Conservation (phyloP, 495 filamentous ascomycete genomes). For the Friedmanniomyces simplex region DNA sequence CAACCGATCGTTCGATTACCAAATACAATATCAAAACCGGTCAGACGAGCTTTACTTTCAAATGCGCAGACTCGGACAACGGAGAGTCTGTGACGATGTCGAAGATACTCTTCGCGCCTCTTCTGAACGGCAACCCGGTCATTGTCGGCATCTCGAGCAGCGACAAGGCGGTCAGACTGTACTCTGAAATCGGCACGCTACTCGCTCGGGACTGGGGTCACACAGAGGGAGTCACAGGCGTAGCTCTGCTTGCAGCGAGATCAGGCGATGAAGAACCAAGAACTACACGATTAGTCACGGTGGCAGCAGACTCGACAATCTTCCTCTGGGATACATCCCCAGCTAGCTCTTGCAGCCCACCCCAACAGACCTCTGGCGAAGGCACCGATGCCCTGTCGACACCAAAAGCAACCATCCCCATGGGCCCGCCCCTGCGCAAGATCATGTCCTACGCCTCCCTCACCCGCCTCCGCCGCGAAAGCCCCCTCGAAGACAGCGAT, state of each 20-base stretch:
- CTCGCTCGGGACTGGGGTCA: conserved; percentile 88
- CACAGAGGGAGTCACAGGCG: conserved; percentile 78
- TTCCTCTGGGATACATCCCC: conserved; percentile 30
- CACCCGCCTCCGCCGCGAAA: conserved; percentile 26
- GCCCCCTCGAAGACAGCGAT: conserved; percentile 20
- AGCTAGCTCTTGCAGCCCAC: neutral
- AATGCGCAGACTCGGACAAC: conserved; percentile 64
- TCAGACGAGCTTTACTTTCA: conserved; percentile 61
- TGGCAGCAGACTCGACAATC: conserved; percentile 34
- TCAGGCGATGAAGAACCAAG: conserved; percentile 4
- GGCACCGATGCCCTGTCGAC: neutral
- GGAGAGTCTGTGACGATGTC: conserved; percentile 75
- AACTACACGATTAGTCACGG: conserved; percentile 25
- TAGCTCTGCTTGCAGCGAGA: conserved; percentile 45
- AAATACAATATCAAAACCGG: conserved; percentile 67
- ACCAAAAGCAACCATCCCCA: neutral
- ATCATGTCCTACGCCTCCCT: conserved; percentile 33
- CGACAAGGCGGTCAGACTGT: conserved; percentile 87
- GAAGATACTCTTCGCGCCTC: conserved; percentile 45
- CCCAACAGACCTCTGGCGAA: neutral
- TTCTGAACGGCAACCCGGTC: conserved; percentile 37
- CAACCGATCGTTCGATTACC: conserved; percentile 69
- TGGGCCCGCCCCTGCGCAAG: conserved; percentile 28
- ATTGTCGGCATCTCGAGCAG: conserved; percentile 79
- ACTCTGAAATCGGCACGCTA: conserved; percentile 68